Evolutionary conservation across 2,329 filamentous ascomycete genomes (phyloP), one percentile per base, ranked within the genome.

Genomic region (Byssochlamys sp.): DNA sequence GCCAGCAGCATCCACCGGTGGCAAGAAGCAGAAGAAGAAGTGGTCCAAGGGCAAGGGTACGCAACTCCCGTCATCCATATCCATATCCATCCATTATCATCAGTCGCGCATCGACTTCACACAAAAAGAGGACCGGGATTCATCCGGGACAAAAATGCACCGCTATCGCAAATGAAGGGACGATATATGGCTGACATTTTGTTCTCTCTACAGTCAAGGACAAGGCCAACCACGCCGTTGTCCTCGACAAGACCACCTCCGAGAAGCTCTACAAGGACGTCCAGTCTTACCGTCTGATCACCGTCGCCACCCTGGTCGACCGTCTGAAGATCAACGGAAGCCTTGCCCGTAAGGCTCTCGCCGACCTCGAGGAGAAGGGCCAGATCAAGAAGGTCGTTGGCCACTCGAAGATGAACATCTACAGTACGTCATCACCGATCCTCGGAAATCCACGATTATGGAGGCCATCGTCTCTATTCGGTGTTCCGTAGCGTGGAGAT

Each of bases 261-360:
- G 94, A 99, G 82, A 96, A 95, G 85, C 91, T 99, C 79, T 89
- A 96, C 85, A 99, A 99, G 85, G 94, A 99, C 86, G 95, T 99
- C 73, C 94, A 97, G 81, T 96, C 94, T 66, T 99, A 97, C 89
- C 91, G 94, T 76, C 91, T 99, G 79, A 91, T 99, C 82, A 97
- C 94, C 76, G 89, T 97, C 74, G 91, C 94, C 74, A 92, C 90
- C 72, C 91, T 99, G 74, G 94, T 99, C 85, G 94, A 99, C 82
- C 87, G 94, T 80, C 86, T 99, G 80, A 99, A 99, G 91, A 95
- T 99, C 85, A 99, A 99, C 84, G 95, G 94, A 75, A 96, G 90
- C 71, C 83, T 99, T 75, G 94, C 94, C 69, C 87, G 94, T 75
- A 82, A 84, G 81, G 92, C 90, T 79, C 83, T 97, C 68, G 82